Percentiles rank a stretch among this genome's conserved stretches.
phyloP scores from a whole-genome alignment of 179 eudicot species.

The Silene vulgaris region DNA sequence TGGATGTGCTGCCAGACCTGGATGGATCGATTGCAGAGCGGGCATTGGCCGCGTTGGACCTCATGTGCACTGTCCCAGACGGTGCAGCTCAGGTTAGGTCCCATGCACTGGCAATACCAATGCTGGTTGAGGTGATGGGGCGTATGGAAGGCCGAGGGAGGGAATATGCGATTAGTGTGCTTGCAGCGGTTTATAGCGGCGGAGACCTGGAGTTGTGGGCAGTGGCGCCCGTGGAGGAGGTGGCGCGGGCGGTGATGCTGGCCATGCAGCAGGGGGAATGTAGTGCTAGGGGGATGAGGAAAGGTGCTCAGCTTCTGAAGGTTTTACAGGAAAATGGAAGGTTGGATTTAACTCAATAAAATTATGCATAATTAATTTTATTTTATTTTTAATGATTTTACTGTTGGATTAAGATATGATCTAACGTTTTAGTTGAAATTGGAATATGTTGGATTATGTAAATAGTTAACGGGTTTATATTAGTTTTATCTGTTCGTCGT shows the following conservation, averaged over 20 bases:
- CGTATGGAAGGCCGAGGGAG: conserved; percentile 62
- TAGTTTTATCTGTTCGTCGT: neutral
- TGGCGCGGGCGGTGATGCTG: conserved; percentile 75
- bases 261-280: conserved; percentile 87
- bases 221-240: conserved; percentile 73
- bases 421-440: neutral
- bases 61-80: conserved; percentile 65
- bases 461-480: neutral
- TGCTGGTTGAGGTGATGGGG: conserved; percentile 83
- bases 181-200: conserved; percentile 49
- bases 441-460: neutral
- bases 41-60: conserved; percentile 77
- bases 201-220: conserved; percentile 32
- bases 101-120: conserved; percentile 81
- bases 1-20: conserved; percentile 67
- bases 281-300: conserved; percentile 70
- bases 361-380: neutral
- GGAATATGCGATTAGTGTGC: conserved; percentile 70
- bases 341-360: conserved; percentile 43
- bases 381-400: neutral
- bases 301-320: conserved; percentile 75
- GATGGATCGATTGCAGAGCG: conserved; percentile 71
- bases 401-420: neutral
- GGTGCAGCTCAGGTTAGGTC: conserved; percentile 71
- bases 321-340: conserved; percentile 48